Percentiles rank a stretch among this genome's conserved stretches.
These are phyloP conservation scores for Zygnema circumcarinatum DNA, from an alignment of 139 green algal species.

Conservation along the genomic window DNA sequence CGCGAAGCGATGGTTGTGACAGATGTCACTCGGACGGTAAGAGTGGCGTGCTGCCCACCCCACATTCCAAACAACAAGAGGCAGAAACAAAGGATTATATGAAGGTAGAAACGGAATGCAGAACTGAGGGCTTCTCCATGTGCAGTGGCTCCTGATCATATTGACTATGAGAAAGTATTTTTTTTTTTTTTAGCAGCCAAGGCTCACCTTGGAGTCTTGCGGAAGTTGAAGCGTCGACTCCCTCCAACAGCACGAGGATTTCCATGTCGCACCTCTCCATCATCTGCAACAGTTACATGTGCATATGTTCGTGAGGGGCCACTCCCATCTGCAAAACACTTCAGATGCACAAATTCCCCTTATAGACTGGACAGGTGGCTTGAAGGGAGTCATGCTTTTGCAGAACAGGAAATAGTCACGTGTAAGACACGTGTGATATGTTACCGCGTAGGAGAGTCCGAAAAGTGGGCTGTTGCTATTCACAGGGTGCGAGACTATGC, in stretches of 20 bases:
- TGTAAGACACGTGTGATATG: too few species aligned
- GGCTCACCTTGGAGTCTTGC: constrained; percentile 46
- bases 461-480: constrained; percentile 49
- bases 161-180: too few species aligned
- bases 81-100: neutral
- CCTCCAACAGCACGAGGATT: constrained; percentile 51
- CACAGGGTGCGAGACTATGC: constrained; percentile 53
- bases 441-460: constrained; percentile 46
- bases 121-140: too few species aligned
- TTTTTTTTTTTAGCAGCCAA: too few species aligned
- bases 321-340: too few species aligned
- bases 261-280: constrained; percentile 56
- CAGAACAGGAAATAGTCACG: too few species aligned
- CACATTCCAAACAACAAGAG: too few species aligned
- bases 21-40: constrained; percentile 41
- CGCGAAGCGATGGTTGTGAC: constrained; percentile 39
- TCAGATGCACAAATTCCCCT: too few species aligned
- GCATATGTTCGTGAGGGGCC: too few species aligned
- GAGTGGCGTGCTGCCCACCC: constrained; percentile 41
- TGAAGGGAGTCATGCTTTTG: too few species aligned
- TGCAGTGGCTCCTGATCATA: too few species aligned
- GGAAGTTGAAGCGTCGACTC: constrained; percentile 46
- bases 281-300: constrained; percentile 37
- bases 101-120: constrained; percentile 2
- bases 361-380: too few species aligned